phyloP scores from a whole-genome alignment of 2,329 filamentous ascomycete genomes.

The Cordyceps cicadae region DNA sequence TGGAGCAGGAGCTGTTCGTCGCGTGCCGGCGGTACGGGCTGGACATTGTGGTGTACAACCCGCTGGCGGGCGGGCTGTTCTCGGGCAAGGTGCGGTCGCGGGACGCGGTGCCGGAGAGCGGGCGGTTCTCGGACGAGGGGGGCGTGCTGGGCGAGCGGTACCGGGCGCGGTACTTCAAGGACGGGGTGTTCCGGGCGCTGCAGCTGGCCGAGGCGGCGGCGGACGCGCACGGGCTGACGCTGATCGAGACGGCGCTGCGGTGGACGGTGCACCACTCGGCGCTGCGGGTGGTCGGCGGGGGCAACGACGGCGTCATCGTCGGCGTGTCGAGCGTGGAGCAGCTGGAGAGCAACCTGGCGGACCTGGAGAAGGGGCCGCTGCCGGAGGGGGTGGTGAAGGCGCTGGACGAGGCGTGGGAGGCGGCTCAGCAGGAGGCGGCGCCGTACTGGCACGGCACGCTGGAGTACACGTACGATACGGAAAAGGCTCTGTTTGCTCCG shows the following conservation, averaged over 20 bases:
- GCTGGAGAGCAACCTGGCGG: slow-evolving; percentile 48
- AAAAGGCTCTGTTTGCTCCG: slow-evolving; percentile 47
- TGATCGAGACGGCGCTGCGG: slow-evolving; percentile 65
- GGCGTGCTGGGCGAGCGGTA: slow-evolving; percentile 49
- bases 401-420: slow-evolving; percentile 69
- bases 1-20: slow-evolving; percentile 67
- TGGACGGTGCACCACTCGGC: slow-evolving; percentile 66
- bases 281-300: slow-evolving; percentile 38
- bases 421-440: slow-evolving; percentile 50
- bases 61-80: slow-evolving; percentile 71
- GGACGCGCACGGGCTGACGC: slow-evolving; percentile 57
- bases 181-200: slow-evolving; percentile 55
- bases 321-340: slow-evolving; percentile 51
- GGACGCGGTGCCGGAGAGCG: slow-evolving; percentile 54
- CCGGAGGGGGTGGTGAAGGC: slow-evolving; percentile 67
- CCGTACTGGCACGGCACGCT: slow-evolving; percentile 53
- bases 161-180: slow-evolving; percentile 63
- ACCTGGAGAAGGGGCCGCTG: slow-evolving; percentile 60
- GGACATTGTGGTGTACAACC: slow-evolving; percentile 76
- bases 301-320: slow-evolving; percentile 52
- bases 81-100: slow-evolving; percentile 67
- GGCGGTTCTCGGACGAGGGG: slow-evolving; percentile 57
- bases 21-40: slow-evolving; percentile 68
- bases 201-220: slow-evolving; percentile 59
- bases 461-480: slow-evolving; percentile 58